These are phyloP conservation scores for Salvia rosmarinus DNA, from an alignment of 257 asterid species.

Conservation along the genomic window DNA sequence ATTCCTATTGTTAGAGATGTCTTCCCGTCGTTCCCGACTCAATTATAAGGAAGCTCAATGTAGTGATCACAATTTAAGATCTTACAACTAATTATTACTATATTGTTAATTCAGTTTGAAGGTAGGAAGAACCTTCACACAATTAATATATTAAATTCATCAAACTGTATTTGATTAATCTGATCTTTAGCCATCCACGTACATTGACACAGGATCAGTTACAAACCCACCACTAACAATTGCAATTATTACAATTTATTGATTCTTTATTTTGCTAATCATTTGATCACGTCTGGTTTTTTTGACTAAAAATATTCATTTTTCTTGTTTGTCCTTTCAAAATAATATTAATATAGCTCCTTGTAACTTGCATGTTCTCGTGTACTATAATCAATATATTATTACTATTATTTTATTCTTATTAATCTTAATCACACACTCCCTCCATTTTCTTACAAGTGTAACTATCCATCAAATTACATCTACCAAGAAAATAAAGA, in stretches of 20 bases:
- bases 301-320: constrained; percentile 35
- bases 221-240: constrained; percentile 26
- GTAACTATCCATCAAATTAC: no score
- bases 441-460: no score
- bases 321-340: background rate
- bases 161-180: constrained; percentile 14
- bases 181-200: constrained; percentile 30
- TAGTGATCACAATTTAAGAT: no score
- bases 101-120: constrained; percentile 9
- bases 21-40: no score
- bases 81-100: no score
- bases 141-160: constrained; percentile 8
- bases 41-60: no score
- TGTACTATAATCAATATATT: constrained; percentile 3
- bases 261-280: constrained; percentile 27
- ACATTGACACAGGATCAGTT: constrained; percentile 26
- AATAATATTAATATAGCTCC: background rate
- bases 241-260: background rate
- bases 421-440: constrained; percentile 2
- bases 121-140: constrained; percentile 30
- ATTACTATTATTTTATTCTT: background rate
- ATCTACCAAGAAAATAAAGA: no score
- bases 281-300: constrained; percentile 35
- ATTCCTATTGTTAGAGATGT: no score
- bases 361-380: constrained; percentile 16